Base-by-base conservation (phyloP, 129 eudicot species). In the Daucus carota region DNA sequence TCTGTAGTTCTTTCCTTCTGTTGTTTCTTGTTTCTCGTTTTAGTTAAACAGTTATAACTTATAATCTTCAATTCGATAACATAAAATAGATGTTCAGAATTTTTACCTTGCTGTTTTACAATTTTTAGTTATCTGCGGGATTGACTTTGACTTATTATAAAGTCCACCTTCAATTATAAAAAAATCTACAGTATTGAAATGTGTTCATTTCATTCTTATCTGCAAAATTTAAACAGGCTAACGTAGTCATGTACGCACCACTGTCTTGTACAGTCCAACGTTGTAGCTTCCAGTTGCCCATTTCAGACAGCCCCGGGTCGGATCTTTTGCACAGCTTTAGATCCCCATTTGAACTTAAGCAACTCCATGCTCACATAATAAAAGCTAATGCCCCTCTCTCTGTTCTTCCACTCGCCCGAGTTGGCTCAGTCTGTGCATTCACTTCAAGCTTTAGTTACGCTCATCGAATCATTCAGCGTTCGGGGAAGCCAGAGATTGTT, bases 371-470 rank as follows among this genome's bases (percentile, higher is more conserved):
- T 62, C 84, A 50, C 28, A 26, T 89, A 34, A 73, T 84, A 32
- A 89, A 86, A 80, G 77, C 84, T 33, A 76, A 81, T 73, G 42
- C 79, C 6, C 76, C 85, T 41, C 71, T 67, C 18, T 76, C 80
- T 7, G 9, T 54, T 1, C 86, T 86, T 36, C 84, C 84, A 32
- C 77, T 86, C 54, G 40, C 84, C 68, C 88, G 75, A 14, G 85
- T 80, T 60, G 90, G 88, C 43, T 86, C 90, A 16, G 76, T 86
- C 16, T 89, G 93, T 70, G 89, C 87, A 31, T 77, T 86, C n/a
- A 86, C 93, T 73, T 79, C 88, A 2, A 63, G 67, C 77, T 89
- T 89, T 78, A 40, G 81, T 28, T 86, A 84, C 41, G 89, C 93
- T 50, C 79, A 48, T 74, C 80, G 75, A 65, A 33, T 89, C 66